phyloP scores from a whole-genome alignment of 2,329 filamentous ascomycete species.

The Davidsoniella eucalypti region DNA sequence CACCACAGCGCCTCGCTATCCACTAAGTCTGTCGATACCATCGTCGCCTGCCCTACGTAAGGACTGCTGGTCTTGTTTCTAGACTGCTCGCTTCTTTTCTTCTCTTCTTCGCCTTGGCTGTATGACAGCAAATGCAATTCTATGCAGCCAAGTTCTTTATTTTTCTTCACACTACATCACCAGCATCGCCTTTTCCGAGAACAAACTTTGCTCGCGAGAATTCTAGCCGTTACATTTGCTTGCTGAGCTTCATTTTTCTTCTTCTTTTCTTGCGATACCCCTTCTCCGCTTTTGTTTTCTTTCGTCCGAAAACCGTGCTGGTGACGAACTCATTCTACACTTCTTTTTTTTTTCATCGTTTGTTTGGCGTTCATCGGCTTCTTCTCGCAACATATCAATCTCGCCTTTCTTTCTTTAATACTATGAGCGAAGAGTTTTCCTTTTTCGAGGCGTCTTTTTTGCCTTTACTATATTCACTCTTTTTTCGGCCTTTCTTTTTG shows the following conservation, averaged over 20 bases:
- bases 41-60: slow-evolving; percentile 6
- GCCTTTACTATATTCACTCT: not conserved
- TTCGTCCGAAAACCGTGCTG: too few species aligned
- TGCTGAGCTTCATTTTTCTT: not conserved
- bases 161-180: not conserved
- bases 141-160: not conserved
- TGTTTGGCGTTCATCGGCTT: not conserved
- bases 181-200: not conserved
- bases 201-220: too few species aligned
- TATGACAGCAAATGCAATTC: too few species aligned
- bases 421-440: slow-evolving; percentile 12
- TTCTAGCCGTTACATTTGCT: not conserved
- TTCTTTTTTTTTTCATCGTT: not conserved
- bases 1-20: slow-evolving; percentile 6
- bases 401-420: slow-evolving; percentile 1
- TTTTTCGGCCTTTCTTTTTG: not conserved
- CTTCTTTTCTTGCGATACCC: not conserved
- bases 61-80: too few species aligned
- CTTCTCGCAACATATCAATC: not conserved
- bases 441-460: not conserved
- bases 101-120: not conserved
- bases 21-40: slow-evolving; percentile 9
- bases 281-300: not conserved
- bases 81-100: not conserved
- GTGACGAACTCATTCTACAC: too few species aligned